Conservation (phyloP, 371 early-diverging fungal genomes). For the Basidiobolus heterosporus region DNA sequence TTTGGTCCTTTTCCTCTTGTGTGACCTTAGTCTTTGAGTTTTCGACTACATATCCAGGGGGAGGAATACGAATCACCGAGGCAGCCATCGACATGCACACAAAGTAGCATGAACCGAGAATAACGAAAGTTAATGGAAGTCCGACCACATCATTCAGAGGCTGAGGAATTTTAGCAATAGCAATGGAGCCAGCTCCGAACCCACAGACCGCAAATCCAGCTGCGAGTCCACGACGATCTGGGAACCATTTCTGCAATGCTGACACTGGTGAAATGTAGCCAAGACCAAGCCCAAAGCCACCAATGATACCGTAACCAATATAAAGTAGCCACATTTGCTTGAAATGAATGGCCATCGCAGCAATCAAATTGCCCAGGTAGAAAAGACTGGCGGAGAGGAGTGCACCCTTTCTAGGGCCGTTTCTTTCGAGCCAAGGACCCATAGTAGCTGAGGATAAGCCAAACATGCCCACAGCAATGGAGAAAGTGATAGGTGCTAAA, state of each 20-base stretch:
- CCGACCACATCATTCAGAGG: slow-evolving; percentile 25
- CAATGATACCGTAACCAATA: slow-evolving; percentile 44
- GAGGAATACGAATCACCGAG: slow-evolving; percentile 37
- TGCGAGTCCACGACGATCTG: slow-evolving; percentile 30
- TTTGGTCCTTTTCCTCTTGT: background rate
- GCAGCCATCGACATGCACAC: slow-evolving; percentile 21
- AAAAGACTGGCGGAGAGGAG: slow-evolving; percentile 30
- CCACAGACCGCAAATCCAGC: slow-evolving; percentile 45
- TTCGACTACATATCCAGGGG: slow-evolving; percentile 37
- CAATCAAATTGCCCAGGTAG: slow-evolving; percentile 33
- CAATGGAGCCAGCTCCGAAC: slow-evolving; percentile 48
- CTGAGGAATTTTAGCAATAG: slow-evolving; percentile 35
- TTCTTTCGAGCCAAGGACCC: slow-evolving; percentile 49
- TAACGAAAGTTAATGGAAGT: slow-evolving; percentile 31
- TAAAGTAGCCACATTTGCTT: slow-evolving; percentile 34
- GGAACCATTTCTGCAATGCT: slow-evolving; percentile 38
- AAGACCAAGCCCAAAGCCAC: slow-evolving; percentile 43
- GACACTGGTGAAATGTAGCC: slow-evolving; percentile 44
- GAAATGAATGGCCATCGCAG: slow-evolving; percentile 31
- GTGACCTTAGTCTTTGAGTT: slow-evolving; percentile 23
- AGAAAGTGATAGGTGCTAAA: slow-evolving; percentile 39
- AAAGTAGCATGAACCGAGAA: slow-evolving; percentile 22
- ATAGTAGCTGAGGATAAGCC: slow-evolving; percentile 39
- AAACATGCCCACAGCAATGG: slow-evolving; percentile 45
- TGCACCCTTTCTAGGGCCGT: slow-evolving; percentile 35